Conservation (phyloP, 2,329 filamentous ascomycete genomes). For the Aureobasidium mangrovei region DNA sequence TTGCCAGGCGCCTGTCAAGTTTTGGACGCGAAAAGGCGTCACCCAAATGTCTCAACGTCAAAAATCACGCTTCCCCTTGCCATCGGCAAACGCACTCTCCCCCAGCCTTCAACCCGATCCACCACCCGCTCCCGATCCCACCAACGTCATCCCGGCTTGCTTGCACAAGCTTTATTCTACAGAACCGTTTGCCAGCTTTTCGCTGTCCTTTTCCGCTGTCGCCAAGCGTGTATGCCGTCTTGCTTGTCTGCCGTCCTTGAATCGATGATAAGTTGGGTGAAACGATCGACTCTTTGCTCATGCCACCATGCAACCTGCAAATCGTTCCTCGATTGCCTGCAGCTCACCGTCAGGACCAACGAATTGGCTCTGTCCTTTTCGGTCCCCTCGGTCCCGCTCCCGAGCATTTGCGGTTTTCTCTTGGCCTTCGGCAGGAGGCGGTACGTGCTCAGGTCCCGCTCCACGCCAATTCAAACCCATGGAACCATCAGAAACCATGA, state of each 20-base stretch:
- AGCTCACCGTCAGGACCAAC: background rate
- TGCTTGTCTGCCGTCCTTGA: background rate
- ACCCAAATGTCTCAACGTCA: background rate
- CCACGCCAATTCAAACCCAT: background rate
- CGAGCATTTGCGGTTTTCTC: constrained; percentile 1
- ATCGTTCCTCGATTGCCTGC: background rate
- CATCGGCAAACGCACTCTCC: background rate
- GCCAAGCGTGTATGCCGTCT: background rate
- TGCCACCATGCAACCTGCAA: background rate
- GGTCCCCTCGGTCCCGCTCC: background rate
- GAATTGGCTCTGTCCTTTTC: background rate
- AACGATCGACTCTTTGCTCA: background rate
- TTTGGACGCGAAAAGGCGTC: background rate
- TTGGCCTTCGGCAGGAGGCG: background rate
- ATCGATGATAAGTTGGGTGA: background rate
- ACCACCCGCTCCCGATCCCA: background rate
- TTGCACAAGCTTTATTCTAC: constrained; percentile 7
- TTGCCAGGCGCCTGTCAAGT: constrained; percentile 12
- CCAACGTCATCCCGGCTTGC: constrained; percentile 8
- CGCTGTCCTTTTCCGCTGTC: background rate
- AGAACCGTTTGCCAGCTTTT: background rate
- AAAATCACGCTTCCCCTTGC: constrained; percentile 12
- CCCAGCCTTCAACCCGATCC: constrained; percentile 10
- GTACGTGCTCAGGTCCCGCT: background rate
- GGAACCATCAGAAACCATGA: background rate